Percentiles rank a stretch among this genome's conserved stretches.
Conservation (phyloP, 176 grass and related monocot species). For the Avena eriantha region DNA sequence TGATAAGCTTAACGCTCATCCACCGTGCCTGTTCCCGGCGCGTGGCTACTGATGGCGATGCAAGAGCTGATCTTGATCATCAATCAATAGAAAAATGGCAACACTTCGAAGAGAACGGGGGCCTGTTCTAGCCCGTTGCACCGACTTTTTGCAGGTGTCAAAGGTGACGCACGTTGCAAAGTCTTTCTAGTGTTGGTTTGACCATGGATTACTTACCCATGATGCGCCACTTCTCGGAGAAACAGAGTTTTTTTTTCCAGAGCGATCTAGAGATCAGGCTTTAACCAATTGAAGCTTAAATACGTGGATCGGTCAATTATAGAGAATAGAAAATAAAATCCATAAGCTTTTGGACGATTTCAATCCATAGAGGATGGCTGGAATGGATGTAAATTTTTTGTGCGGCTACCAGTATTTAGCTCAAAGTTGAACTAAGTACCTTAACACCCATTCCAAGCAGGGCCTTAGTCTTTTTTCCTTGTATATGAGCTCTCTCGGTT, state of each 20-base stretch:
- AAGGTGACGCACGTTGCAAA: background rate
- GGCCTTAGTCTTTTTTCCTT: too few species aligned
- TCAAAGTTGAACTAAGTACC: too few species aligned
- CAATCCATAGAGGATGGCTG: background rate
- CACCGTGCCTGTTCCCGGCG: constrained; percentile 25
- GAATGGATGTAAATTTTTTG: too few species aligned
- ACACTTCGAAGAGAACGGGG: background rate
- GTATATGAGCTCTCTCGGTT: background rate
- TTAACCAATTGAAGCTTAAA: background rate
- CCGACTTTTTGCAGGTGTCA: constrained; percentile 27
- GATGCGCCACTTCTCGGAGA: background rate
- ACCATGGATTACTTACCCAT: background rate
- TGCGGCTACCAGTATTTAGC: too few species aligned
- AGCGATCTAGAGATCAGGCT: too few species aligned
- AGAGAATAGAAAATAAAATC: background rate
- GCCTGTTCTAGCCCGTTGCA: background rate
- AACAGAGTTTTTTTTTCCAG: background rate
- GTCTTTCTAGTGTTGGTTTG: constrained; percentile 23
- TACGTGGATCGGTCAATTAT: background rate
- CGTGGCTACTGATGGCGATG: constrained; percentile 46
- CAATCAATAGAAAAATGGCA: constrained; percentile 33
- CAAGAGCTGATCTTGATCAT: constrained; percentile 31
- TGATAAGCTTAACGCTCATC: constrained; percentile 42
- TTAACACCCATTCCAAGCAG: too few species aligned
- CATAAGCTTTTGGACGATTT: background rate